Evolutionary conservation across 1,284 basidiomycete species (phyloP).

Genomic region (Melampsora larici-populina): DNA sequence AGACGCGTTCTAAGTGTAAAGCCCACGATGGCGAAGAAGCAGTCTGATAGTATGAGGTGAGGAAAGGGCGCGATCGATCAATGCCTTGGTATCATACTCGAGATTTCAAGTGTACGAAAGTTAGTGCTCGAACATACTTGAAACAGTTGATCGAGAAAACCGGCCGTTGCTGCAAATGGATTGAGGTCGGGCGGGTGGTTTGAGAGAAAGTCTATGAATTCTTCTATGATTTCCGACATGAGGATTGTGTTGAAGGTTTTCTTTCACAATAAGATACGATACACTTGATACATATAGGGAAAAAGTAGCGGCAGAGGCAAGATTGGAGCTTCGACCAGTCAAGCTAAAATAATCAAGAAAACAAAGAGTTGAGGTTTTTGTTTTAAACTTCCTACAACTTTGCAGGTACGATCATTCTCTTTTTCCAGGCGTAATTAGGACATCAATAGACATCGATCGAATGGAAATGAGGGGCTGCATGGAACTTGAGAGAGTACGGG

Average conservation of each 20-base stretch:
- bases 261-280: not conserved
- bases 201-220: not conserved
- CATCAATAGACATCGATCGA: too few species aligned
- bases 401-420: too few species aligned
- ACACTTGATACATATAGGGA: not conserved
- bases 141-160: not conserved
- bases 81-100: not conserved
- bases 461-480: too few species aligned
- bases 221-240: not conserved
- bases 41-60: not conserved
- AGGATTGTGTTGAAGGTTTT: not conserved
- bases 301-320: not conserved
- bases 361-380: too few species aligned
- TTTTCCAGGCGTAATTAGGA: too few species aligned
- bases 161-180: not conserved
- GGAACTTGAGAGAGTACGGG: too few species aligned
- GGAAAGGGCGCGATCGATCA: not conserved
- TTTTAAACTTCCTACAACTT: too few species aligned
- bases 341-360: not conserved
- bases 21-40: not conserved
- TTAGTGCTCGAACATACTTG: not conserved
- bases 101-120: not conserved
- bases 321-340: not conserved
- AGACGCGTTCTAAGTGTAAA: not conserved
- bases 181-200: not conserved